A percentile compares a stretch with the other conserved stretches of the same genome.
Conservation (phyloP, 371 early-diverging fungal species). For the Lichtheimia ornata region DNA sequence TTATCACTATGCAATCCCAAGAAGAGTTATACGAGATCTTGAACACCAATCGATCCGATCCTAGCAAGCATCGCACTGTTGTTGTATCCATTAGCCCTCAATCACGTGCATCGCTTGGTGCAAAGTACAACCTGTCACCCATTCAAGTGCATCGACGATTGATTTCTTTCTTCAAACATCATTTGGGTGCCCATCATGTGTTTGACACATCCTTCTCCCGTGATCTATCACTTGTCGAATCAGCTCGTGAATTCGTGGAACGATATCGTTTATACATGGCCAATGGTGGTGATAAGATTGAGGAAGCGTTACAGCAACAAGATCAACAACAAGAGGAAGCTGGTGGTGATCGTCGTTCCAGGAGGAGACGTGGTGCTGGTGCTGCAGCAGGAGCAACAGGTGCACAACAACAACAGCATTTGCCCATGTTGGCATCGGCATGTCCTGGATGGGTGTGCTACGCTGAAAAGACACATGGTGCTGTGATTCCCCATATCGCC, state of each 20-base stretch:
- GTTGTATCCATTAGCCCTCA: conserved; percentile 92
- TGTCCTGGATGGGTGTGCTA: conserved; percentile 98
- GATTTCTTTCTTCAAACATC: conserved; percentile 63
- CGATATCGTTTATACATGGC: conserved; percentile 57
- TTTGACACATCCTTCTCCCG: conserved; percentile 88
- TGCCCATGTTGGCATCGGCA: conserved; percentile 82
- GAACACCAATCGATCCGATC: conserved; percentile 61
- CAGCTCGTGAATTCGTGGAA: conserved; percentile 88
- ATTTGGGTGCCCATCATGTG: conserved; percentile 81
- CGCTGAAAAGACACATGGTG: conserved; percentile 96
- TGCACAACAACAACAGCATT: conserved; percentile 24
- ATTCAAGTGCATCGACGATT: conserved; percentile 63
- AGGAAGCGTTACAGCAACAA: conserved; percentile 33
- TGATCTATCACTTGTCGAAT: conserved; percentile 82
- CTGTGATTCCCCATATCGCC: conserved; percentile 81
- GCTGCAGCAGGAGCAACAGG: conserved; percentile 9
- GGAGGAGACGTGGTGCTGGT: conserved; percentile 23
- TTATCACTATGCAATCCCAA: conserved; percentile 90
- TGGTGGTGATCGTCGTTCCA: conserved; percentile 18
- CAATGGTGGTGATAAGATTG: conserved; percentile 44
- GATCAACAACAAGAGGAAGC: conserved; percentile 14
- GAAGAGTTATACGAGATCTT: conserved; percentile 81
- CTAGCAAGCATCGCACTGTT: conserved; percentile 55
- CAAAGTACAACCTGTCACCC: conserved; percentile 73
- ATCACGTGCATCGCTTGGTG: conserved; percentile 86